phyloP scores from a whole-genome alignment of 371 early-diverging fungal genomes.

The Lichtheimia corymbifera region DNA sequence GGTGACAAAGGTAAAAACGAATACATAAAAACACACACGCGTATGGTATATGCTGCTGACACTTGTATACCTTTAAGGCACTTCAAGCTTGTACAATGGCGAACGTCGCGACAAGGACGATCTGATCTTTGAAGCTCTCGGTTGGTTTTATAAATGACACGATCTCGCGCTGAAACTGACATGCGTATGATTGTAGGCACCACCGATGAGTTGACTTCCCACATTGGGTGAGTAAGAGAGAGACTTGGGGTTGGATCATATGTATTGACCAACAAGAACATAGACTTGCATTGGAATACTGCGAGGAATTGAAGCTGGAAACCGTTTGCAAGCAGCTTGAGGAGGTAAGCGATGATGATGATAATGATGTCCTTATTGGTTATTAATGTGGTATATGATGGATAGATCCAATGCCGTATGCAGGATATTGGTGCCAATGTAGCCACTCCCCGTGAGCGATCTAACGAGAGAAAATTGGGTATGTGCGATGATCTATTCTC shows the following conservation, averaged over 20 bases:
- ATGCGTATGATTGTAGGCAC: slow-evolving; percentile 34
- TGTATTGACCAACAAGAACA: slow-evolving; percentile 3
- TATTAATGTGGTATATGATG: neutral
- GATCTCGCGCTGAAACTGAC: neutral
- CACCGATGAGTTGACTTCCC: slow-evolving; percentile 56
- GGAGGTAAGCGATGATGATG: slow-evolving; percentile 7
- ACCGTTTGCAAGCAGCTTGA: slow-evolving; percentile 10
- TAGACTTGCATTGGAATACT: slow-evolving; percentile 72
- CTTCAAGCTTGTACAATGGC: slow-evolving; percentile 88
- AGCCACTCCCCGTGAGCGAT: slow-evolving; percentile 81
- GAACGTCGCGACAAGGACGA: slow-evolving; percentile 88
- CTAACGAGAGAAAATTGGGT: slow-evolving; percentile 56
- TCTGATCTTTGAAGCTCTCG: slow-evolving; percentile 88
- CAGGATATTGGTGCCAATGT: slow-evolving; percentile 91
- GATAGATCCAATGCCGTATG: slow-evolving; percentile 83
- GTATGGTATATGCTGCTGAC: neutral
- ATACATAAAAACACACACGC: neutral
- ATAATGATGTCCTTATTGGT: neutral
- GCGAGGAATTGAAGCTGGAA: slow-evolving; percentile 34
- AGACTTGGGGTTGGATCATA: neutral
- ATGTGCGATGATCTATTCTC: slow-evolving; percentile 9
- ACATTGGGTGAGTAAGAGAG: slow-evolving; percentile 34
- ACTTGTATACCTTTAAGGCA: slow-evolving; percentile 48
- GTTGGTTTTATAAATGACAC: slow-evolving; percentile 28
- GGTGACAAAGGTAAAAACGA: slow-evolving; percentile 82